phyloP scores from a whole-genome alignment of 2,329 filamentous ascomycete genomes.

The Claviceps sp. region DNA sequence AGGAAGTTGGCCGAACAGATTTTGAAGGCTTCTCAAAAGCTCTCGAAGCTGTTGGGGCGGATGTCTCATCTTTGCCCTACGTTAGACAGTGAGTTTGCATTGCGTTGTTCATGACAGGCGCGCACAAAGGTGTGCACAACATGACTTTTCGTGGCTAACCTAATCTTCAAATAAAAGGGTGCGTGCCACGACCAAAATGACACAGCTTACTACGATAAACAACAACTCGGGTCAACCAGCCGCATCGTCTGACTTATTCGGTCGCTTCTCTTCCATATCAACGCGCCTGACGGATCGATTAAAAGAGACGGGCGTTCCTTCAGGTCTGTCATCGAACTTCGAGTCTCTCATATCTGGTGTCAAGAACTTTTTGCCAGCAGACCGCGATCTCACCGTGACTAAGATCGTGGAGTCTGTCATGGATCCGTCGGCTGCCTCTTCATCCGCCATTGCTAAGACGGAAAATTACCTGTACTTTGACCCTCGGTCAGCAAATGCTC shows the following conservation, averaged over 20 bases:
- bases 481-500: constrained; percentile 80
- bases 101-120: neutral
- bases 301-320: constrained; percentile 74
- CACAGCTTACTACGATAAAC: constrained; percentile 86
- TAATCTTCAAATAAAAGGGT: constrained; percentile 39
- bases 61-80: constrained; percentile 69
- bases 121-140: neutral
- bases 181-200: constrained; percentile 92
- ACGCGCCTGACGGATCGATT: constrained; percentile 87
- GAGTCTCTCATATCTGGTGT: constrained; percentile 91
- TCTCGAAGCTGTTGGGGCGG: constrained; percentile 59
- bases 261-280: constrained; percentile 83
- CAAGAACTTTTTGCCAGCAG: constrained; percentile 94
- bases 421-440: constrained; percentile 83
- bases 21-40: constrained; percentile 80
- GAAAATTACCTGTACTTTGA: constrained; percentile 97
- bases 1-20: constrained; percentile 70
- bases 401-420: constrained; percentile 98
- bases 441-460: constrained; percentile 87
- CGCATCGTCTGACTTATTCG: constrained; percentile 67
- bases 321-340: constrained; percentile 60
- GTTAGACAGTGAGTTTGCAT: constrained; percentile 57
- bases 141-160: neutral
- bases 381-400: constrained; percentile 90
- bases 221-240: constrained; percentile 46